Evolutionary conservation across 2,329 filamentous ascomycete species (phyloP).

Genomic region (Neocatenulostroma microsporum): DNA sequence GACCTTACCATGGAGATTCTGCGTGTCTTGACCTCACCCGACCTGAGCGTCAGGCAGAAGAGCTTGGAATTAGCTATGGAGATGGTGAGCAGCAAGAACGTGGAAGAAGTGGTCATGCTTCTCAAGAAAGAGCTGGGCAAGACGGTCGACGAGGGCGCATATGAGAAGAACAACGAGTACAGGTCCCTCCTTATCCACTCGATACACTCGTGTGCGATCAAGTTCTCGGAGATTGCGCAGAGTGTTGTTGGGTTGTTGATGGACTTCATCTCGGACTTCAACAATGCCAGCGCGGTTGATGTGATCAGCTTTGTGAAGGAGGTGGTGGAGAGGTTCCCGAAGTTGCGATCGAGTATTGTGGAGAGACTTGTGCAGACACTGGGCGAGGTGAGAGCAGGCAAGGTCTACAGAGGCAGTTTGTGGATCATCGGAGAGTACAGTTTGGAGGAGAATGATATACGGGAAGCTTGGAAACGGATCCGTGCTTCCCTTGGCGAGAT

Average conservation of each 20-base stretch:
- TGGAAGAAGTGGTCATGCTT: conserved; percentile 91
- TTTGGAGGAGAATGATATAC: conserved; percentile 84
- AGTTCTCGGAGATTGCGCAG: conserved; percentile 94
- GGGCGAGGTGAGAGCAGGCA: conserved; percentile 87
- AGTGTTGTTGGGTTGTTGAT: conserved; percentile 95
- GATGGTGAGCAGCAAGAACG: conserved; percentile 98
- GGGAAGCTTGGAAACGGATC: conserved; percentile 95
- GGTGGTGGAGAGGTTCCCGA: conserved; percentile 95
- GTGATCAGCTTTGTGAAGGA: conserved; percentile 99
- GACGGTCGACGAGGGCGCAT: conserved; percentile 96
- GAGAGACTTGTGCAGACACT: conserved; percentile 82
- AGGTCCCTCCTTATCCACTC: conserved; percentile 91
- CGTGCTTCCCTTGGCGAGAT: conserved; percentile 91
- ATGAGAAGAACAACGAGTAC: conserved; percentile 96
- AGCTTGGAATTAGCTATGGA: conserved; percentile 83
- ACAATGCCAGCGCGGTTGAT: conserved; percentile 91
- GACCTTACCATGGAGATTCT: conserved; percentile 96
- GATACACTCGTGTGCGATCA: conserved; percentile 97
- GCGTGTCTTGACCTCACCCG: conserved; percentile 85
- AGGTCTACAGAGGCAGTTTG: conserved; percentile 94
- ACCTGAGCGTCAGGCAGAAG: conserved; percentile 92
- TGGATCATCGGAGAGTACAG: conserved; percentile 99
- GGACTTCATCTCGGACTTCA: conserved; percentile 99
- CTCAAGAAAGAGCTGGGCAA: conserved; percentile 97
- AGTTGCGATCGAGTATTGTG: conserved; percentile 78